These are phyloP conservation scores for Myxozyma sirexii DNA, from an alignment of 805 yeast species.

Conservation along the genomic window DNA sequence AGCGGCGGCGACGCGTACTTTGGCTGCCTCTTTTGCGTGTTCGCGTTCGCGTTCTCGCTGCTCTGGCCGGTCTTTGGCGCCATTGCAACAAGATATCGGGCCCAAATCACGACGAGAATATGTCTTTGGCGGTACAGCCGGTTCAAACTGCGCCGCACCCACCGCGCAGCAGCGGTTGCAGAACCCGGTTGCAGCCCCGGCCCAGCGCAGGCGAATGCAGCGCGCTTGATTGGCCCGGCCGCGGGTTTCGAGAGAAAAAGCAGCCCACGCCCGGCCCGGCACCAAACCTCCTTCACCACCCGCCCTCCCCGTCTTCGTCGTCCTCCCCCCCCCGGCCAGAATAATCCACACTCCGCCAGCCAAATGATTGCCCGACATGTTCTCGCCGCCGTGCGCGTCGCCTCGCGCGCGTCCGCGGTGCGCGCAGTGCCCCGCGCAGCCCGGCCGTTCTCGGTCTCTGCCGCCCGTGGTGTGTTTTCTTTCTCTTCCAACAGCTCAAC, in stretches of 20 bases:
- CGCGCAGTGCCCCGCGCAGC: constrained; percentile 11
- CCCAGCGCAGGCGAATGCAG: background rate
- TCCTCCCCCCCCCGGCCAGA: background rate
- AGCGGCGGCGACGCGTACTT: constrained; percentile 12
- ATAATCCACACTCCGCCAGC: background rate
- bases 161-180: background rate
- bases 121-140: too few species aligned
- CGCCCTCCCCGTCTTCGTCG: background rate
- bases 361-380: constrained; percentile 23
- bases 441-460: constrained; percentile 24
- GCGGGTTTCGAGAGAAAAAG: constrained; percentile 8
- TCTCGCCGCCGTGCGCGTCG: constrained; percentile 19
- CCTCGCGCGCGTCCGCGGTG: constrained; percentile 12
- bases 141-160: background rate
- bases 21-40: background rate
- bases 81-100: too few species aligned
- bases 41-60: background rate
- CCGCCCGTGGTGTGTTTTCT: constrained; percentile 17
- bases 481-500: too few species aligned
- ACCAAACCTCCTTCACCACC: background rate
- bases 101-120: too few species aligned
- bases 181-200: background rate
- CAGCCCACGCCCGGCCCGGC: constrained; percentile 10
- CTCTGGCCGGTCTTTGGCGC: background rate
- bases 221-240: constrained; percentile 13